phyloP scores from a whole-genome alignment of 1,284 basidiomycete genomes.

The Amylostereum chailletii region DNA sequence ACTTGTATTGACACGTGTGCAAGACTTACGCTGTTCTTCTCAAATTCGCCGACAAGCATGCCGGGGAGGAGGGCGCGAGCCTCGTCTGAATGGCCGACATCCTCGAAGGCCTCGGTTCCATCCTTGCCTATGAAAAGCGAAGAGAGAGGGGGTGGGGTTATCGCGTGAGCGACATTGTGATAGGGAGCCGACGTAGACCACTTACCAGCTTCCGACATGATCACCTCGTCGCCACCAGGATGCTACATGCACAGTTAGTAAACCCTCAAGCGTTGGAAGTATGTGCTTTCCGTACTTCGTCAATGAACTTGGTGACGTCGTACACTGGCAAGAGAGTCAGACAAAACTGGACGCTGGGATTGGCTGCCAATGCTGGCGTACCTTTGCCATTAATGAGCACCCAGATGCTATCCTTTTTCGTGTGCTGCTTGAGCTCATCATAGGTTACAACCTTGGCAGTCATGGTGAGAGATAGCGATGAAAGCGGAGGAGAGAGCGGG shows the following conservation, averaged over 20 bases:
- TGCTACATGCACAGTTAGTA: conserved; percentile 46
- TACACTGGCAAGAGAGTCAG: conserved; percentile 59
- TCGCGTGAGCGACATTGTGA: conserved; percentile 5
- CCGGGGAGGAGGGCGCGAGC: conserved; percentile 81
- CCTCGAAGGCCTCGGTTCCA: conserved; percentile 98
- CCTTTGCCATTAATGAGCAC: conserved; percentile 81
- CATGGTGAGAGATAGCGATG: conserved; percentile 19
- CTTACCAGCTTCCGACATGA: conserved; percentile 87
- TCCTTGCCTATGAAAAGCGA: conserved; percentile 58
- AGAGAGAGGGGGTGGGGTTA: too few species aligned
- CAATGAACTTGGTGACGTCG: conserved; percentile 89
- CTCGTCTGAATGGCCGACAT: conserved; percentile 98
- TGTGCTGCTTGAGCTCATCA: conserved; percentile 72
- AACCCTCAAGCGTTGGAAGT: neutral
- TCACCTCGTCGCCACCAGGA: conserved; percentile 96
- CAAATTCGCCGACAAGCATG: conserved; percentile 76
- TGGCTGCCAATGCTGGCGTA: conserved; percentile 28
- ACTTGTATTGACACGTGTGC: conserved; percentile 2
- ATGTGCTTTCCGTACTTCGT: conserved; percentile 66
- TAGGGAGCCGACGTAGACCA: conserved; percentile 16
- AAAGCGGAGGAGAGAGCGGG: conserved; percentile 10
- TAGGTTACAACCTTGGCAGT: conserved; percentile 53
- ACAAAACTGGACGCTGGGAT: conserved; percentile 26
- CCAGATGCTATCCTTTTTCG: conserved; percentile 66
- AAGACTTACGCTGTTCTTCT: conserved; percentile 53